phyloP scores from a whole-genome alignment of 2,329 filamentous ascomycete species.

The Colletotrichum higginsianum region DNA sequence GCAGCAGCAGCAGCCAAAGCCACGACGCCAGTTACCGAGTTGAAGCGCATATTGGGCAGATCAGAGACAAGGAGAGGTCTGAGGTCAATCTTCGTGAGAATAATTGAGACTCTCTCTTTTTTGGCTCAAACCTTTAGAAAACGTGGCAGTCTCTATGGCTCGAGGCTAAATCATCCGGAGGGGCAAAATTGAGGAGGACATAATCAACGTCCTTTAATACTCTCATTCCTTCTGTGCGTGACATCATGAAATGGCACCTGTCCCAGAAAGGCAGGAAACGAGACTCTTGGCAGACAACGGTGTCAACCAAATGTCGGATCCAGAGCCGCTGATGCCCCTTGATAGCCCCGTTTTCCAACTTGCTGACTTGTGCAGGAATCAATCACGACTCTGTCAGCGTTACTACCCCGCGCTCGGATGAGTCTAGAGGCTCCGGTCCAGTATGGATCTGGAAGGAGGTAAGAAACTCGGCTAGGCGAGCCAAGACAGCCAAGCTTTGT shows the following conservation, averaged over 20 bases:
- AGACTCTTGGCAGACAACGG: conserved; percentile 27
- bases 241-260: background rate
- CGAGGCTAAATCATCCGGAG: too few relatives aligned
- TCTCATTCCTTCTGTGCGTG: background rate
- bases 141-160: background rate
- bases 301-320: background rate
- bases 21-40: conserved; percentile 36
- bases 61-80: too few relatives aligned
- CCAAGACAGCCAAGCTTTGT: conserved; percentile 43
- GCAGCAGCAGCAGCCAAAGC: conserved; percentile 37
- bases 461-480: conserved; percentile 29
- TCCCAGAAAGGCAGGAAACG: conserved; percentile 40
- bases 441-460: conserved; percentile 41
- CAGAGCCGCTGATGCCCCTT: background rate
- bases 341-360: background rate
- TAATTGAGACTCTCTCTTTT: background rate
- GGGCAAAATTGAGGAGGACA: background rate
- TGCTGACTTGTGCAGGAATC: background rate
- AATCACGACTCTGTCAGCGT: background rate
- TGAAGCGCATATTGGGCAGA: conserved; percentile 42
- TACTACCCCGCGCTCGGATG: conserved; percentile 29
- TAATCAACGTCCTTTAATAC: conserved; percentile 4
- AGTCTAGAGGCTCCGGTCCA: background rate
- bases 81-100: background rate
- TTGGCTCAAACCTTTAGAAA: background rate